Percentiles rank a stretch among this genome's conserved stretches.
These are phyloP conservation scores for Dipteronia sinensis DNA, from an alignment of 345 rosid species.

Conservation along the genomic window DNA sequence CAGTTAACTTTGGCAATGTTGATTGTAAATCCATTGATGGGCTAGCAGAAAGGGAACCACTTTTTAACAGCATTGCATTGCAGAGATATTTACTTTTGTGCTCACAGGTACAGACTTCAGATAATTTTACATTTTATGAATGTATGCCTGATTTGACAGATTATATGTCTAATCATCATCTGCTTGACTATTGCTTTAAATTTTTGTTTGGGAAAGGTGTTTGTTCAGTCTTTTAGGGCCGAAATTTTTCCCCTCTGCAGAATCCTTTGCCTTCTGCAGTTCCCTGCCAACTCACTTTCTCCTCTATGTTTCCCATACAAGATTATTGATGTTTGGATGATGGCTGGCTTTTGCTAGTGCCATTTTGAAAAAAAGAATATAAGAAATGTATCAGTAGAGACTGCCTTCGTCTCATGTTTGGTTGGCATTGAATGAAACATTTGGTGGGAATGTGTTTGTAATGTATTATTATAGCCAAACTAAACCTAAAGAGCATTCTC, in stretches of 20 bases:
- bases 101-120: conserved; percentile 58
- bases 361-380: neutral
- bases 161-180: neutral
- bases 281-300: neutral
- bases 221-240: neutral
- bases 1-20: conserved; percentile 18
- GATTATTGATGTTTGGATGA: neutral
- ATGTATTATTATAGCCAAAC: neutral
- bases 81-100: conserved; percentile 84
- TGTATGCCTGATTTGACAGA: neutral
- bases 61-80: conserved; percentile 73
- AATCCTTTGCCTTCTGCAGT: neutral
- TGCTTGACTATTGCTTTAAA: neutral
- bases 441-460: neutral
- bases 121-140: conserved; percentile 7
- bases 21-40: conserved; percentile 32
- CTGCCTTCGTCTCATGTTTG: neutral
- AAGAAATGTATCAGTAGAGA: neutral
- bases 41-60: conserved; percentile 44
- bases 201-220: neutral
- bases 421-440: neutral
- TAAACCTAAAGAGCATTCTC: neutral
- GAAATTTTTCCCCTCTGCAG: neutral
- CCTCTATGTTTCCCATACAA: neutral
- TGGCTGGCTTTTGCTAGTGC: neutral